These are phyloP conservation scores for Xylariaceae sp. DNA, from an alignment of 2,329 filamentous ascomycete species.

Conservation along the genomic window DNA sequence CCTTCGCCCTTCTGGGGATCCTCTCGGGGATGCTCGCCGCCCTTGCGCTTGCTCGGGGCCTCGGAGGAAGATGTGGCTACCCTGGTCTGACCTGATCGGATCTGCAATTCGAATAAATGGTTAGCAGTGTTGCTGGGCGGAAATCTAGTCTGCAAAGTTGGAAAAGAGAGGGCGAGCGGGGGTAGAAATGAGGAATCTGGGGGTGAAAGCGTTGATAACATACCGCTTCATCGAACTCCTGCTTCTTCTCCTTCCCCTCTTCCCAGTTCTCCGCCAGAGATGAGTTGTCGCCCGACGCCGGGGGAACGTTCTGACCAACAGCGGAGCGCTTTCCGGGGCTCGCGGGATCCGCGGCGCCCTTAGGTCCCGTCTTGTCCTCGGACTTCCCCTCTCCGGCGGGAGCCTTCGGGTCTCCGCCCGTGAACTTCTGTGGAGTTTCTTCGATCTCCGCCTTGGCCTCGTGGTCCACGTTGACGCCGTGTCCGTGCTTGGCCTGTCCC, in stretches of 20 bases:
- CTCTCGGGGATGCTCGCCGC: constrained; percentile 22
- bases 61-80: constrained; percentile 17
- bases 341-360: constrained; percentile 1
- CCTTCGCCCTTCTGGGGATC: constrained; percentile 25
- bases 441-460: constrained; percentile 1
- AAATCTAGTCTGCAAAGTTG: not conserved
- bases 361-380: not conserved
- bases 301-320: constrained; percentile 11
- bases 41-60: constrained; percentile 22
- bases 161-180: too few species aligned
- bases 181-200: not conserved
- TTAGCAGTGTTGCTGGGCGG: too few species aligned
- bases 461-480: not conserved
- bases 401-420: not conserved
- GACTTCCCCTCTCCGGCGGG: constrained; percentile 1
- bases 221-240: constrained; percentile 21
- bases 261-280: constrained; percentile 17
- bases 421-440: constrained; percentile 2
- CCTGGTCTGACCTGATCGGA: constrained; percentile 18
- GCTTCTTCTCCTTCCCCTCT: constrained; percentile 20
- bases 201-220: not conserved
- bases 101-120: constrained; percentile 6
- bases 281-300: constrained; percentile 16
- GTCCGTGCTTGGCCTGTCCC: constrained; percentile 7
- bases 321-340: not conserved